Percentiles rank a stretch among this genome's conserved stretches.
phyloP scores from a whole-genome alignment of 2,329 filamentous ascomycete genomes.

The Sordariomycetes sp. region DNA sequence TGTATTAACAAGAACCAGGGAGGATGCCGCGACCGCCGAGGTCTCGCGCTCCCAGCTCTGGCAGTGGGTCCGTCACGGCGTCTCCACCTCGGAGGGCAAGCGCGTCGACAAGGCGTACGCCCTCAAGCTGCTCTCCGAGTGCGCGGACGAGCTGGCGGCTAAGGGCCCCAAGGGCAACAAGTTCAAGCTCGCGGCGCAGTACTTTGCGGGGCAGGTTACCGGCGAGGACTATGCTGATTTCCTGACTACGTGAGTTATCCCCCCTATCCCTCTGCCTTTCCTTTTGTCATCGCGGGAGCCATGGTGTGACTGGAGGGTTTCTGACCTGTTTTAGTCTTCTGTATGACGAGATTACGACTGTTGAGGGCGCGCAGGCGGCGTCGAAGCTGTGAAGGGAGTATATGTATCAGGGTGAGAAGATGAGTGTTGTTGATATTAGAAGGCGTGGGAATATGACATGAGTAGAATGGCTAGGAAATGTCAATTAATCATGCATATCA shows the following conservation, averaged over 20 bases:
- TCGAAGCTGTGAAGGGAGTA: slow-evolving; percentile 42
- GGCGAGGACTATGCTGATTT: slow-evolving; percentile 98
- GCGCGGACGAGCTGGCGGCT: slow-evolving; percentile 59
- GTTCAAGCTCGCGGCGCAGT: slow-evolving; percentile 78
- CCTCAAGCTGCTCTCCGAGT: slow-evolving; percentile 74
- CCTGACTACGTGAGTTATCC: slow-evolving; percentile 57
- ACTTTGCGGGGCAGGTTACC: slow-evolving; percentile 85
- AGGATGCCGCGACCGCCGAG: slow-evolving; percentile 94
- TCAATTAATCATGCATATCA: background rate
- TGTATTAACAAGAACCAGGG: slow-evolving; percentile 27
- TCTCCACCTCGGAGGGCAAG: slow-evolving; percentile 77
- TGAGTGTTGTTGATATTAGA: background rate
- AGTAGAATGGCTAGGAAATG: background rate
- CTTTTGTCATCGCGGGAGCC: background rate
- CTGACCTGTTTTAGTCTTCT: slow-evolving; percentile 43
- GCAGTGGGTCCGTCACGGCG: slow-evolving; percentile 75
- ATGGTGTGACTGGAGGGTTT: background rate
- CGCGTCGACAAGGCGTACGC: slow-evolving; percentile 87
- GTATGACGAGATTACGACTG: slow-evolving; percentile 76
- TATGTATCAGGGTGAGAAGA: background rate
- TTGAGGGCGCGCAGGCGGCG: slow-evolving; percentile 45
- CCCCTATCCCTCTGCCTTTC: background rate
- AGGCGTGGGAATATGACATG: background rate
- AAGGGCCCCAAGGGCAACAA: slow-evolving; percentile 83
- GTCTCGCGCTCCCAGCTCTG: slow-evolving; percentile 89